A percentile compares a stretch with the other conserved stretches of the same genome.
These are phyloP conservation scores for Verbena officinalis DNA, from an alignment of 257 asterid genomes.

Conservation along the genomic window DNA sequence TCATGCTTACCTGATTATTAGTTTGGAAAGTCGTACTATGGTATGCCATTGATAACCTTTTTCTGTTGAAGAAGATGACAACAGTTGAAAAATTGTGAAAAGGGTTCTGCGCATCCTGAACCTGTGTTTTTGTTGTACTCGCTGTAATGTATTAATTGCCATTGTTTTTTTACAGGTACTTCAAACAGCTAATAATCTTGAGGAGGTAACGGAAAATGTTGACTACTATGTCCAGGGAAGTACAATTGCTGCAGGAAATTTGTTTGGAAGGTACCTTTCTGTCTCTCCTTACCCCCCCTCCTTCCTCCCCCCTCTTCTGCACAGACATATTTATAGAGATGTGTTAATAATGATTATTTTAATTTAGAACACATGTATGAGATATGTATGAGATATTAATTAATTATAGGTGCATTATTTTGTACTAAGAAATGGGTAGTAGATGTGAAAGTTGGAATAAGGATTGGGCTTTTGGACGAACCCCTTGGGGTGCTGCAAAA, in stretches of 20 bases:
- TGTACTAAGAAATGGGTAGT: conserved; percentile 10
- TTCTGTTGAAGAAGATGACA: conserved; percentile 25
- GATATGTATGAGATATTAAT: too few relatives aligned
- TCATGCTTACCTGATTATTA: conserved; percentile 92
- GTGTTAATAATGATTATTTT: too few relatives aligned
- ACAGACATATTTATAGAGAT: neutral
- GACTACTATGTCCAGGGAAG: conserved; percentile 93
- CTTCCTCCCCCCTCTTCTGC: neutral
- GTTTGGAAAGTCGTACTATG: conserved; percentile 96
- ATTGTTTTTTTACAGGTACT: conserved; percentile 57
- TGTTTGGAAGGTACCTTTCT: conserved; percentile 83
- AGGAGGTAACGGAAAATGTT: conserved; percentile 98
- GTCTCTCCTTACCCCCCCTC: conserved; percentile 23
- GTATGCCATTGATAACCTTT: conserved; percentile 40
- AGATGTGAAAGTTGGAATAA: conserved; percentile 11
- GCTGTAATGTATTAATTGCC: conserved; percentile 18
- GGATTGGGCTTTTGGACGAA: neutral
- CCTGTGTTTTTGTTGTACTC: conserved; percentile 17
- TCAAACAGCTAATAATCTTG: conserved; percentile 94
- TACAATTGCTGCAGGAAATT: conserved; percentile 95
- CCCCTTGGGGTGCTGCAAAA: neutral
- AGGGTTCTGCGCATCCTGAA: conserved; percentile 4
- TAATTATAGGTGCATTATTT: neutral
- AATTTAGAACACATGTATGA: too few relatives aligned
- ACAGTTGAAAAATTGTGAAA: neutral